Evolutionary conservation across 1,284 basidiomycete species (phyloP), one percentile per base, ranked within the genome.

Genomic region (Rhodotorula mucilaginosa): DNA sequence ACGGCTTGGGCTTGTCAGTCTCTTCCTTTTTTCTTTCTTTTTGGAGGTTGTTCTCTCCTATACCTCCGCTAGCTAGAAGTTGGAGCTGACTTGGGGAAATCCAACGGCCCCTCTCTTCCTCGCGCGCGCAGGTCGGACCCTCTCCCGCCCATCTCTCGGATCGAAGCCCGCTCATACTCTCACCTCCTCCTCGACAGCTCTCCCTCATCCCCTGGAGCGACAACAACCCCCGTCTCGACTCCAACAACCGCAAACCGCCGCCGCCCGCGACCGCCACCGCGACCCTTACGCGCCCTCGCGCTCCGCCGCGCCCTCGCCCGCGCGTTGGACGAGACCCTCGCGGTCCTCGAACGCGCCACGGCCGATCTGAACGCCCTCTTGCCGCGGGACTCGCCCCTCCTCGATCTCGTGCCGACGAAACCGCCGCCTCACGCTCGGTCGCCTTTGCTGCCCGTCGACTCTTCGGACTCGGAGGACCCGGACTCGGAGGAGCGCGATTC

Each of bases 131-230:
- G 71, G 7, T 69, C 71, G 46, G 67, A 72, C 52, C 71, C 71
- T 4, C 60, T 72, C 3, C 71, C 71, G 21, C 71, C 71, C 19
- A 72, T 72, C 47, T 72, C 71, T 16, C 71, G 71, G n/a, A 66
- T 72, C 64, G 71, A 72, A n/a, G 67, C 67, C 4, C 56, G 63
- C 18, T 23, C 59, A 10, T 47, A 52, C 39, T 39, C 31, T 51
- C 39, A 60, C 61, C 48, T 44, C 64, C 59, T 44, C 60, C 39
- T 51, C 67, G 16, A 13, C 19, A 13, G 8, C 34, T 18, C 61
- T 4, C 19, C 56, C 2, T 12, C 59, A 48, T 13, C 56, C n/a
- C 39, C 26, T 3, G 34, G 34, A 13, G 49, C 19, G 49, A 18
- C 49, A 15, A 26, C 54, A 56, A 3, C 47, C 15, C n/a, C 61